These are phyloP conservation scores for Prunus fruticosa DNA, from an alignment of 306 rosid genomes.

Conservation along the genomic window DNA sequence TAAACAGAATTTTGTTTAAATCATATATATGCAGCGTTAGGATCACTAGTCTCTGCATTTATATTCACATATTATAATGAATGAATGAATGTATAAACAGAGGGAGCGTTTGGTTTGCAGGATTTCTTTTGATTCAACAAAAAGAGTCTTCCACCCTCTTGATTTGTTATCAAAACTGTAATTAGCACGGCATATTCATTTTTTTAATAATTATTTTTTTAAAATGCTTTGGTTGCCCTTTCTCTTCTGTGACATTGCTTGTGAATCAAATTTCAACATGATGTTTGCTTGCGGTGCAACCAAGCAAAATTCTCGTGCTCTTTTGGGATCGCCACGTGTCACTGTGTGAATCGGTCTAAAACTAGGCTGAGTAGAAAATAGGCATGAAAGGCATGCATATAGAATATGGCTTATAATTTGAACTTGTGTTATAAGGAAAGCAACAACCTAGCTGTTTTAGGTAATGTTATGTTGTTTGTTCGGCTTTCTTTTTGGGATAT, in stretches of 20 bases:
- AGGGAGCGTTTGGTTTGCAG: slow-evolving; percentile 46
- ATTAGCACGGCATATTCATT: slow-evolving; percentile 34
- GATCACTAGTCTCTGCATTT: slow-evolving; percentile 33
- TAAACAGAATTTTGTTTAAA: slow-evolving; percentile 4
- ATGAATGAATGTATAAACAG: slow-evolving; percentile 38
- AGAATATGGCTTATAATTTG: not conserved
- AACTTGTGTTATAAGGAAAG: not conserved
- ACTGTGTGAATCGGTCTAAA: not conserved
- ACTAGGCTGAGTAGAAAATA: not conserved
- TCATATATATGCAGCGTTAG: slow-evolving; percentile 45
- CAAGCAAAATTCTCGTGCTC: not conserved
- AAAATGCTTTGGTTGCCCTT: slow-evolving; percentile 16
- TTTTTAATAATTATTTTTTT: slow-evolving; percentile 25
- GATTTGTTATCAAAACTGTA: slow-evolving; percentile 65
- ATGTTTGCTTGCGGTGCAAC: not conserved
- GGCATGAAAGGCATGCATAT: not conserved
- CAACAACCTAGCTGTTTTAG: not conserved
- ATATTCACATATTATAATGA: slow-evolving; percentile 29
- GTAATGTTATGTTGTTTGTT: not conserved
- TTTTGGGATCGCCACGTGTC: not conserved
- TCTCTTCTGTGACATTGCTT: slow-evolving; percentile 12
- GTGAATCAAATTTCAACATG: slow-evolving; percentile 29
- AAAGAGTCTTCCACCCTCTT: not conserved
- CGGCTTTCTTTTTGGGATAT: not conserved
- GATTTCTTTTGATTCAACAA: slow-evolving; percentile 30